Conservation (phyloP, 805 yeast genomes). For the Henningerozyma blattae region DNA sequence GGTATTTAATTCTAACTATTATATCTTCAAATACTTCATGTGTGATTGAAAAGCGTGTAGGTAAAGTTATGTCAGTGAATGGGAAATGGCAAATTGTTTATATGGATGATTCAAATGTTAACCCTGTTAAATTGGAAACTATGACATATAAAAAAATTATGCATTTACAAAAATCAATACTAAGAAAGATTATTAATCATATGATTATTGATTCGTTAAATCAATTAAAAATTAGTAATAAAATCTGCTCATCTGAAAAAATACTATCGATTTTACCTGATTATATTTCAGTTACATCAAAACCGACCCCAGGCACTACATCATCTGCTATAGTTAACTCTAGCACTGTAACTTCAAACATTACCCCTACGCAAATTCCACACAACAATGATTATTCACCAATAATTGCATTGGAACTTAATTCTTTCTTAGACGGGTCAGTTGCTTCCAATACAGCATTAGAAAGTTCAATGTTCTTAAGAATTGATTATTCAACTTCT, state of each 20-base stretch:
- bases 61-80: conserved; percentile 21
- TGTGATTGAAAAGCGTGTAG: conserved; percentile 22
- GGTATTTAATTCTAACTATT: conserved; percentile 25
- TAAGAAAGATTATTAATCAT: conserved; percentile 24
- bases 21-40: conserved; percentile 23
- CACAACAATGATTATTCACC: conserved; percentile 7
- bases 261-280: conserved; percentile 11
- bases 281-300: conserved; percentile 7
- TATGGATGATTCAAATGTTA: conserved; percentile 14
- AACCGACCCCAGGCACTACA: neutral
- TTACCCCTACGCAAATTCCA: too few relatives aligned
- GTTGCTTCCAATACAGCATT: conserved; percentile 17
- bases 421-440: conserved; percentile 22
- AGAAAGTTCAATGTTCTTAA: conserved; percentile 22
- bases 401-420: conserved; percentile 18
- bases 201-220: conserved; percentile 26
- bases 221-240: conserved; percentile 20
- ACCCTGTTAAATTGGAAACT: conserved; percentile 19
- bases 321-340: neutral
- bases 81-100: conserved; percentile 24
- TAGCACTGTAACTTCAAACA: too few relatives aligned
- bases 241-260: conserved; percentile 12
- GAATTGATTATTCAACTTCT: conserved; percentile 20
- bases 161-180: conserved; percentile 19
- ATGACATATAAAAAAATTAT: conserved; percentile 24